Conservation (phyloP, 345 rosid species). For the Linum tenue region DNA sequence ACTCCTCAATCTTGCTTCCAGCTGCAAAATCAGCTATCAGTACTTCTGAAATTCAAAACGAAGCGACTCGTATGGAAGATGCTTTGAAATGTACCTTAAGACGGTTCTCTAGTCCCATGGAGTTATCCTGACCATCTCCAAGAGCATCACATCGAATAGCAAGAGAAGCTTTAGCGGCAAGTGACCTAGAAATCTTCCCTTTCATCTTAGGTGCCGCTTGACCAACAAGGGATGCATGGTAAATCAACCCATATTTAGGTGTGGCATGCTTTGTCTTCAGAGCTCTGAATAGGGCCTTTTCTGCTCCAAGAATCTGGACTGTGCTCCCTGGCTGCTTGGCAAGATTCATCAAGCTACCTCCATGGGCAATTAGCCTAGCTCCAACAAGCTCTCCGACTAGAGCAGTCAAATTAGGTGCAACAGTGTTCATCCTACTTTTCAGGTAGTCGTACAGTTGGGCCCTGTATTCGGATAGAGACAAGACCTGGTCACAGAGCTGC, state of each 20-base stretch:
- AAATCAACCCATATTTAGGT: constrained; percentile 79
- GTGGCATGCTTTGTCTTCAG: constrained; percentile 88
- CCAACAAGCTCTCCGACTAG: constrained; percentile 97
- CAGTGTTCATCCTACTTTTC: constrained; percentile 83
- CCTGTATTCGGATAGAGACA: constrained; percentile 78
- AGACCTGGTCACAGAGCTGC: constrained; percentile 82
- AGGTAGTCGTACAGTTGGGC: constrained; percentile 80
- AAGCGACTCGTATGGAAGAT: not conserved
- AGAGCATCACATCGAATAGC: constrained; percentile 85
- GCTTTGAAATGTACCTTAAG: constrained; percentile 38
- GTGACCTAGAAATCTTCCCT: constrained; percentile 81
- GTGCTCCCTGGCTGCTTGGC: constrained; percentile 95
- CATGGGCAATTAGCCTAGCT: constrained; percentile 89
- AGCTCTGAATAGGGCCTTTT: constrained; percentile 90
- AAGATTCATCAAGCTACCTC: constrained; percentile 85
- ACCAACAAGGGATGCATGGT: constrained; percentile 85
- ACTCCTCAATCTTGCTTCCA: constrained; percentile 68
- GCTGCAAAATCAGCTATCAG: constrained; percentile 29
- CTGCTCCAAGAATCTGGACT: constrained; percentile 88
- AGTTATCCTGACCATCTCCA: constrained; percentile 66
- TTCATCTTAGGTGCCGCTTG: constrained; percentile 82
- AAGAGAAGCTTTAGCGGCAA: constrained; percentile 74
- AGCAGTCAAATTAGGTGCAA: constrained; percentile 91
- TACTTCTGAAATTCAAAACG: not conserved
- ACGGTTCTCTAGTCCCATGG: constrained; percentile 77